Base-by-base conservation (phyloP, 305 asterid genomes). In the Lippia alba region DNA sequence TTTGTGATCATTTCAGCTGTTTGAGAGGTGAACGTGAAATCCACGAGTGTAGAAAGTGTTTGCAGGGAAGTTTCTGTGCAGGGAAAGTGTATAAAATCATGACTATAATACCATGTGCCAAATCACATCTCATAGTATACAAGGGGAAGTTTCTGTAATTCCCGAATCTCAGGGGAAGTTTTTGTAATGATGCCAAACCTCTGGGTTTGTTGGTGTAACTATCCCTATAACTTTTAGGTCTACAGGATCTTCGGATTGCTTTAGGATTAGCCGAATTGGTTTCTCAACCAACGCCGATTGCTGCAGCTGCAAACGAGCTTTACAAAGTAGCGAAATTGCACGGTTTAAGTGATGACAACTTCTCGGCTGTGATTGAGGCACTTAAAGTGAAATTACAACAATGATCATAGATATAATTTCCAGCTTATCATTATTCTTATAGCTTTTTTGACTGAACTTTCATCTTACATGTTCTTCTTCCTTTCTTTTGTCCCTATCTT, bases 351-450 rank as follows among this genome's bases (percentile, higher is more conserved):
- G 91, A 93, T 51, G 85, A 85, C 8, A 97, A 93, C 80, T 93
- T 91, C 82, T 93, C 97, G 14, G 98, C 97, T 5, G 96, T 93
- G 32, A 91, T 93, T 60, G 97, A 89, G 82, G 93, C 97, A 4
- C 75, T 93, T 66, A 93, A 85, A 82, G 88, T 60, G 60, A 86
- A 80, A 77, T 39, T 84, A 24, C 81, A 82, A 67, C 72, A 74
- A 7, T 36, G 68, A 77, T 78, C 76, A 36, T 78, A 72, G 69
- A 57, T 45, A 10, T 19, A 6, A 11, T 48, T 3, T 49, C 14
- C 2, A 20, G 48, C 14, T 1, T 18, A 24, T 32, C 54, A 40
- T 66, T 48, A 6, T 51, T 73, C 19, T 3, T 57, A 20, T 24
- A 30, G 2, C n/a, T 6, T 12, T 40, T 55, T 39, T n/a, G 1